Percentiles rank a stretch among this genome's conserved stretches.
phyloP scores from a whole-genome alignment of 1,284 basidiomycete genomes.

The Pascua guehoae region DNA sequence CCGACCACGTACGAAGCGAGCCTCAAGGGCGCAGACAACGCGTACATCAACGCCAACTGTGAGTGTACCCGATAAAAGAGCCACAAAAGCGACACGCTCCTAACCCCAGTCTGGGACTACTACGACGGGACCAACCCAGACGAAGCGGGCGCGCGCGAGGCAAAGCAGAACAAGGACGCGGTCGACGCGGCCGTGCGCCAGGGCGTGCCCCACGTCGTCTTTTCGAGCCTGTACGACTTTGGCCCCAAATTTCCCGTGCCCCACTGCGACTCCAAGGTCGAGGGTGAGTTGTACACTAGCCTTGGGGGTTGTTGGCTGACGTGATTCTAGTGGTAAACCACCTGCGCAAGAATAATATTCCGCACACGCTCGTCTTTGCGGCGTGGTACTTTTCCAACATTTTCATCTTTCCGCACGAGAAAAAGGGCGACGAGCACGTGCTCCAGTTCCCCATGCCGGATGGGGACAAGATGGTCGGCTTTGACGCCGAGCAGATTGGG shows the following conservation, averaged over 20 bases:
- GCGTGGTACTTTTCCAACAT: constrained; percentile 16
- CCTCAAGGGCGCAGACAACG: constrained; percentile 24
- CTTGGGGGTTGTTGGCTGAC: too few relatives aligned
- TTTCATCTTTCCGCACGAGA: neutral
- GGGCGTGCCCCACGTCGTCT: constrained; percentile 15
- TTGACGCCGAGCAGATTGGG: constrained; percentile 31
- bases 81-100: neutral
- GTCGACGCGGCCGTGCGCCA: constrained; percentile 10
- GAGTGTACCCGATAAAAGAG: neutral
- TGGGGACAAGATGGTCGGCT: constrained; percentile 24
- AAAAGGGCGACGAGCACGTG: constrained; percentile 13
- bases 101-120: constrained; percentile 14
- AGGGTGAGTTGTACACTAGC: constrained; percentile 17
- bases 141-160: constrained; percentile 16
- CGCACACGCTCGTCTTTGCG: too few relatives aligned
- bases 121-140: constrained; percentile 15
- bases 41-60: constrained; percentile 31
- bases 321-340: too few relatives aligned
- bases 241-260: constrained; percentile 15
- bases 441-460: constrained; percentile 23
- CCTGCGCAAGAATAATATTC: too few relatives aligned
- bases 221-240: constrained; percentile 26
- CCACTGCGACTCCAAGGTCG: constrained; percentile 34
- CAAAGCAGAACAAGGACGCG: constrained; percentile 10
- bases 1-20: constrained; percentile 16